Evolutionary conservation across 1,284 basidiomycete species (phyloP).

Genomic region (Leucoagaricus sp.): DNA sequence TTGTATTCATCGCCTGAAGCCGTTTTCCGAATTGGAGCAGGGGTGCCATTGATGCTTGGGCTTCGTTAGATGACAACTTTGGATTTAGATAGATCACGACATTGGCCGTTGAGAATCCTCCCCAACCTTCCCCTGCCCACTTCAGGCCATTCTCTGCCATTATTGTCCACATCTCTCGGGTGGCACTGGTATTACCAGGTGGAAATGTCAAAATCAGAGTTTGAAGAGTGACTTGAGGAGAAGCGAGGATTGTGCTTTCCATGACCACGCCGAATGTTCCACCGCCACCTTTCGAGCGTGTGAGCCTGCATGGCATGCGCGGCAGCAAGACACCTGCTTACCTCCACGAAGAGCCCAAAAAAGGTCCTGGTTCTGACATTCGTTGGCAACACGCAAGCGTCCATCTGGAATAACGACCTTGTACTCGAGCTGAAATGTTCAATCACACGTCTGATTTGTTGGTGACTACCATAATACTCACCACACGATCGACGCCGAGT

Average conservation of each 20-base stretch:
- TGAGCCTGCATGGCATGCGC: background rate
- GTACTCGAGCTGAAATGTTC: conserved; percentile 34
- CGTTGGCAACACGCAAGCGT: conserved; percentile 34
- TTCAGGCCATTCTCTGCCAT: conserved; percentile 26
- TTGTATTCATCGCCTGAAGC: conserved; percentile 27
- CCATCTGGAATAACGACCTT: conserved; percentile 46
- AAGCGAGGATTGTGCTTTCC: conserved; percentile 27
- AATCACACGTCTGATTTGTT: background rate
- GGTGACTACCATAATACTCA: conserved; percentile 23
- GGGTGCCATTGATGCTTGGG: conserved; percentile 41
- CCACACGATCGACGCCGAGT: conserved; percentile 43
- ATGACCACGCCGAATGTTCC: conserved; percentile 32
- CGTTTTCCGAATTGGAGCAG: conserved; percentile 37
- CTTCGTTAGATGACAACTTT: conserved; percentile 28
- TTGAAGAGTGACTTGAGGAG: conserved; percentile 26
- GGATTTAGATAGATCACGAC: conserved; percentile 35
- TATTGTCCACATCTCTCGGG: conserved; percentile 22
- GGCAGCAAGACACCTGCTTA: conserved; percentile 14
- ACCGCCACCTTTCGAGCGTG: conserved; percentile 29
- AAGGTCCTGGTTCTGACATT: conserved; percentile 41
- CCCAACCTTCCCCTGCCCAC: conserved; percentile 49
- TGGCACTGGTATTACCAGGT: conserved; percentile 17
- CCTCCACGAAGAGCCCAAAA: conserved; percentile 48
- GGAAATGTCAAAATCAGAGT: conserved; percentile 23
- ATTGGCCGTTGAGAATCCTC: conserved; percentile 43